phyloP scores from a whole-genome alignment of 345 rosid species.

The Barbarea vulgaris region DNA sequence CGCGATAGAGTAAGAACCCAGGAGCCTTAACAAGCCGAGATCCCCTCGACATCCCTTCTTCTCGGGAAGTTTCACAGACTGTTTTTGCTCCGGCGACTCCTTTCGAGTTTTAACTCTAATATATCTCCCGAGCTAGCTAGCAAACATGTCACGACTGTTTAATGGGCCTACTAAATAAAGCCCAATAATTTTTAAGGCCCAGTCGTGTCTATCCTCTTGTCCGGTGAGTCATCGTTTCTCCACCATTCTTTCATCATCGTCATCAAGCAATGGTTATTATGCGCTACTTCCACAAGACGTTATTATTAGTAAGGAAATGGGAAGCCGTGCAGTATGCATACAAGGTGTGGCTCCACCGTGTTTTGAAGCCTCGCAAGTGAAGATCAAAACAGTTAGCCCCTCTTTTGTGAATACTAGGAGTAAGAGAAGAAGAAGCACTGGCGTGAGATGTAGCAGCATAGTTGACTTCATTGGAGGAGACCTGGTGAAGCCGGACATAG shows the following conservation, averaged over 20 bases:
- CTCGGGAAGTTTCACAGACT: conserved; percentile 12
- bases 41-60: conserved; percentile 40
- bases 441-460: conserved; percentile 48
- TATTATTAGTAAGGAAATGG: conserved; percentile 25
- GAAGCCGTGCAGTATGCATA: conserved; percentile 48
- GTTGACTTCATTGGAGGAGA: conserved; percentile 89
- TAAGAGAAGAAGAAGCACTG: conserved; percentile 23
- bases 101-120: not conserved
- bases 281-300: conserved; percentile 1
- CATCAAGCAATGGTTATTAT: conserved; percentile 34
- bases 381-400: conserved; percentile 5
- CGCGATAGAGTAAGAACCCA: conserved; percentile 22
- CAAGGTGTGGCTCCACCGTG: conserved; percentile 40
- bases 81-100: conserved; percentile 23
- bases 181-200: not conserved
- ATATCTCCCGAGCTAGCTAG: not conserved
- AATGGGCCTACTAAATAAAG: conserved; percentile 16
- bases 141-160: not conserved
- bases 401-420: conserved; percentile 26
- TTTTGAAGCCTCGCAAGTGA: conserved; percentile 15
- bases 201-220: conserved; percentile 24
- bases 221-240: conserved; percentile 27
- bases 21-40: conserved; percentile 38
- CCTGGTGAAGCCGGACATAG: conserved; percentile 62
- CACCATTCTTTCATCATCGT: conserved; percentile 42